Evolutionary conservation across 768 basidiomycete genomes (phyloP).

Genomic region (Kwoniella newhampshirensis): DNA sequence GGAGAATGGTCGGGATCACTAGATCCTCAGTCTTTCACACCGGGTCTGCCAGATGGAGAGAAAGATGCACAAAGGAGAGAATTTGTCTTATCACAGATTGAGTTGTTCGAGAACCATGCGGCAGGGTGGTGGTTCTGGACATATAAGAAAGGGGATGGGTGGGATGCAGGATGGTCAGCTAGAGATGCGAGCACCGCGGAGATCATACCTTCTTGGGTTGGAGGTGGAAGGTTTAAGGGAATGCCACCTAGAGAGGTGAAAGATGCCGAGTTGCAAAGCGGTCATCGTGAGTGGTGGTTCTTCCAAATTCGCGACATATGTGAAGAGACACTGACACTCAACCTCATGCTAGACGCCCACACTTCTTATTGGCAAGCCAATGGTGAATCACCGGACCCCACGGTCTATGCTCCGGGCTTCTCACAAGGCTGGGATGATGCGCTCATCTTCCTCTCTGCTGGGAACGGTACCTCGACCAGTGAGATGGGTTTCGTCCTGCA

Average conservation of each 20-base stretch:
- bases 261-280: slow-evolving; percentile 48
- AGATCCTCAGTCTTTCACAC: slow-evolving; percentile 64
- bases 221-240: slow-evolving; percentile 49
- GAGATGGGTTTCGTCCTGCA: slow-evolving; percentile 68
- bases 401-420: slow-evolving; percentile 68
- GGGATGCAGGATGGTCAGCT: slow-evolving; percentile 75
- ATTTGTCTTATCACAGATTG: slow-evolving; percentile 67
- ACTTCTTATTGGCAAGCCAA: slow-evolving; percentile 58
- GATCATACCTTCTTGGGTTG: slow-evolving; percentile 63
- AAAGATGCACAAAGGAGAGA: slow-evolving; percentile 56
- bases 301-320: not conserved
- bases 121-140: slow-evolving; percentile 85
- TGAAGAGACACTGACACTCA: not conserved
- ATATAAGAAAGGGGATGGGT: slow-evolving; percentile 66
- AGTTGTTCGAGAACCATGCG: slow-evolving; percentile 64
- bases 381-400: slow-evolving; percentile 65
- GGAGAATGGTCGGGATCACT: slow-evolving; percentile 80
- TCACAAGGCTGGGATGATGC: slow-evolving; percentile 71
- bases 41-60: slow-evolving; percentile 55
- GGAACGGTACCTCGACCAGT: slow-evolving; percentile 45
- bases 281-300: slow-evolving; percentile 40
- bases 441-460: slow-evolving; percentile 59
- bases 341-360: slow-evolving; percentile 55
- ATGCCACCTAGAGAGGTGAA: slow-evolving; percentile 46
- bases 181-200: slow-evolving; percentile 65